Evolutionary conservation across 2,329 filamentous ascomycete species (phyloP).

Genomic region (Fusarium armeniacum): DNA sequence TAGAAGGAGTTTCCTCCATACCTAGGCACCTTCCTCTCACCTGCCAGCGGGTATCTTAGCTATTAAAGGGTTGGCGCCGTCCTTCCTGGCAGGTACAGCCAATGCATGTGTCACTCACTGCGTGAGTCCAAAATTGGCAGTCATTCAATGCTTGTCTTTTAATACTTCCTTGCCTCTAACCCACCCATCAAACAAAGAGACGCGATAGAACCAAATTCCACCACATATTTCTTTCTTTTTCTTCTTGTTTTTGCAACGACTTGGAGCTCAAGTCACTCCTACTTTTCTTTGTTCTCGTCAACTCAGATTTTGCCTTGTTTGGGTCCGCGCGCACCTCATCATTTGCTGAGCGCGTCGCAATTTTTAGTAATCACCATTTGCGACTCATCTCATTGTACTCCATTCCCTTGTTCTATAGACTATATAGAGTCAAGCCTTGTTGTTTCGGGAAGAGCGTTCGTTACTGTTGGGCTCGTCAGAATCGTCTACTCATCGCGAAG

Average conservation of each 20-base stretch:
- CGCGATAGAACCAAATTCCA: background rate
- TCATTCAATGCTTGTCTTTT: background rate
- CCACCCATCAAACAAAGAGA: constrained; percentile 21
- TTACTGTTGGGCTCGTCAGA: background rate
- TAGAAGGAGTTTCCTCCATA: background rate
- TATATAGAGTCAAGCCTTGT: background rate
- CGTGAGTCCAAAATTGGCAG: background rate
- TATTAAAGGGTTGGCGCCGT: background rate
- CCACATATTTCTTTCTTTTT: background rate
- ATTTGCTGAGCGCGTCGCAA: constrained; percentile 10
- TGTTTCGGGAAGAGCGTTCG: background rate
- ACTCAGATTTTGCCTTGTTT: constrained; percentile 9
- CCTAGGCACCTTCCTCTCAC: background rate
- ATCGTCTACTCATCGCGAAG: background rate
- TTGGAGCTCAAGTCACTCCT: background rate
- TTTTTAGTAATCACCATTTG: background rate
- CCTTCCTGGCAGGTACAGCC: background rate
- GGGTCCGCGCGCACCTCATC: background rate
- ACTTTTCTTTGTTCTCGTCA: constrained; percentile 1
- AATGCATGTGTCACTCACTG: constrained; percentile 1
- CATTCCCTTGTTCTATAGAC: background rate
- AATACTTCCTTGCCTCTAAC: background rate
- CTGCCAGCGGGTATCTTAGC: background rate
- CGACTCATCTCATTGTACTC: background rate
- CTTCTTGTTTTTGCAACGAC: background rate